A percentile compares a stretch with the other conserved stretches of the same genome.
These are phyloP conservation scores for Oemleria cerasiformis DNA, from an alignment of 306 rosid genomes.

Conservation along the genomic window DNA sequence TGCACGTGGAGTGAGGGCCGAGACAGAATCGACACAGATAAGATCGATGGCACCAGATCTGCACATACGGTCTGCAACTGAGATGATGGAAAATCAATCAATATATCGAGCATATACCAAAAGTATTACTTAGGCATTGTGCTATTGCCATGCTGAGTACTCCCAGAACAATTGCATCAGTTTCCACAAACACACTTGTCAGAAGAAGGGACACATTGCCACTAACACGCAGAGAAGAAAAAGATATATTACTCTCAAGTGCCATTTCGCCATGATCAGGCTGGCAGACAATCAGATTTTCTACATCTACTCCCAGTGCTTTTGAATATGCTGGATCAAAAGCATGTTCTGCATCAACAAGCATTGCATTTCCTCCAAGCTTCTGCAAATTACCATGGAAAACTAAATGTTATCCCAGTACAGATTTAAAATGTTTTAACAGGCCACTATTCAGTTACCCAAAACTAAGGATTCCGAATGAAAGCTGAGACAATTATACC, in stretches of 20 bases:
- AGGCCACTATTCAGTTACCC: background rate
- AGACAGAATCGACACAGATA: constrained; percentile 94
- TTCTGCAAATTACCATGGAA: constrained; percentile 53
- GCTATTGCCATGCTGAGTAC: constrained; percentile 16
- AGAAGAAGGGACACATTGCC: background rate
- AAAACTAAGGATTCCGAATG: constrained; percentile 11
- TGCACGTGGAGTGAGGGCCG: constrained; percentile 98
- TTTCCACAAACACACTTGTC: constrained; percentile 21
- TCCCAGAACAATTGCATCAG: constrained; percentile 15
- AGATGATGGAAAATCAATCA: constrained; percentile 34
- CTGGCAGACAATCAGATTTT: constrained; percentile 92
- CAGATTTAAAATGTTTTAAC: background rate
- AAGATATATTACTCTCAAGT: constrained; percentile 77
- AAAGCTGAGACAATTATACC: constrained; percentile 42
- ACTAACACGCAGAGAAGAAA: constrained; percentile 17
- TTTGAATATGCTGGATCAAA: constrained; percentile 97
- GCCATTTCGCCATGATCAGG: constrained; percentile 99
- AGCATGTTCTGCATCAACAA: constrained; percentile 99
- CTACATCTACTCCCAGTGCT: constrained; percentile 95
- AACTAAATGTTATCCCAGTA: constrained; percentile 24
- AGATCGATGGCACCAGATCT: constrained; percentile 98
- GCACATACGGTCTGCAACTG: constrained; percentile 99
- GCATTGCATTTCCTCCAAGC: constrained; percentile 99
- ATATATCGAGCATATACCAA: constrained; percentile 14
- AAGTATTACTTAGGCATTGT: constrained; percentile 1